Conservation (phyloP, 2,329 filamentous ascomycete species). For the Raffaelea ambrosiae region DNA sequence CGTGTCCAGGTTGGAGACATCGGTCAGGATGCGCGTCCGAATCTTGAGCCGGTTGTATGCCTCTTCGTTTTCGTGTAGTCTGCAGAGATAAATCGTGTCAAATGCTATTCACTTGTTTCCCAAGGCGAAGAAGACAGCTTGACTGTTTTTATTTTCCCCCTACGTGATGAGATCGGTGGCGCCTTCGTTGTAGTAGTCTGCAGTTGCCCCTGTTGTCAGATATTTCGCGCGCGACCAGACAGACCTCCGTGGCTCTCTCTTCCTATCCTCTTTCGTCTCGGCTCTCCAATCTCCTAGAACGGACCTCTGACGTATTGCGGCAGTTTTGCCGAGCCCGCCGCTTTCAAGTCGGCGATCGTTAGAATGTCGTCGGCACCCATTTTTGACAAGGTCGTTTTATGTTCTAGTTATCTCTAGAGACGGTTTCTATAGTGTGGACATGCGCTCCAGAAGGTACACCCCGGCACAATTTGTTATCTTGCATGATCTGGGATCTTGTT, state of each 20-base stretch:
- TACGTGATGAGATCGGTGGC: not conserved
- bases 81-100: not conserved
- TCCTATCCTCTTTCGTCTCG: no score
- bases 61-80: conserved; percentile 32
- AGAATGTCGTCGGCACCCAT: not conserved
- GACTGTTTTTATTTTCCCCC: not conserved
- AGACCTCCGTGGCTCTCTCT: no score
- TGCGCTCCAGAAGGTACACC: no score
- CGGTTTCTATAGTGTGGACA: not conserved
- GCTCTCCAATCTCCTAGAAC: not conserved
- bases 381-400: not conserved
- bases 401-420: not conserved
- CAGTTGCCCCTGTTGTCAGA: not conserved
- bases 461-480: no score
- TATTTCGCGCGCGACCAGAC: no score
- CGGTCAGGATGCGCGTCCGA: conserved; percentile 47
- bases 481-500: not conserved
- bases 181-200: not conserved
- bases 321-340: not conserved
- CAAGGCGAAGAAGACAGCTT: no score
- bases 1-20: conserved; percentile 39
- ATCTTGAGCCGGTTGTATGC: conserved; percentile 49
- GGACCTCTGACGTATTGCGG: not conserved
- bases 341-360: not conserved
- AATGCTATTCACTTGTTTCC: not conserved